Base-by-base conservation (phyloP, 495 filamentous ascomycete genomes). In the Hypoxylon trugodes region DNA sequence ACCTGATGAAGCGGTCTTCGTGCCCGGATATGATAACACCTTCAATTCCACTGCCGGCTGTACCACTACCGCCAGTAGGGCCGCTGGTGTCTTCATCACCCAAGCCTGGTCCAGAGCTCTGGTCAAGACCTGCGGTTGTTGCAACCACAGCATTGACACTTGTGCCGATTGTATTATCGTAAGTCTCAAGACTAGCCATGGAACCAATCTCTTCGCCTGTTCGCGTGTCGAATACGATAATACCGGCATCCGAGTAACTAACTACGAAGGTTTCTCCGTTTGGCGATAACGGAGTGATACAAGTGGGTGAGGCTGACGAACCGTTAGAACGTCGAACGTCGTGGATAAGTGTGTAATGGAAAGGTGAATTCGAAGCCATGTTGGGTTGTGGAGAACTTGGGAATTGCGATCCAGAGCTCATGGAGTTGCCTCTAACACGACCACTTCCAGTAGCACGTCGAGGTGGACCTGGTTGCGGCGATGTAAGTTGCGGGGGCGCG, bases 261-360 rank as follows among this genome's bases (percentile, higher is more conserved):
- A 97, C 95, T 4, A 97, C 92, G 70, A 98, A 97, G 7, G 88
- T 90, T 59, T 97, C 91, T 2, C 96, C 95, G n/a, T 82, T 87
- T 12, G 86, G 77, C 24, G 92, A 93, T 40, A 97, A 80, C 0
- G 95, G 91, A 4, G 89, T 91, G 68, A 98, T 98, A 69, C 90
- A 96, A 0, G 95, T 98, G 1, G 95, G 93, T 21, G 89, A 92
- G 1, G 89, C 89, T 51, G 76, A 77, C 36, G 84, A 85, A 54
- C 67, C 67, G 25, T 89, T 88, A 0, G 82, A 73, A 25, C 92
- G 85, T 36, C 82, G 77, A 57, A 98, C 96, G 16, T 91, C 90
- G 59, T 96, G 93, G 22, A 98, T 84, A 12, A 98, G 87, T 1
- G 81, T 82, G 61, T 85, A 77, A 41, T 83, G 70, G 71, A 86